Conservation (phyloP, 805 yeast species). For the Metschnikowia cerradonensis region DNA sequence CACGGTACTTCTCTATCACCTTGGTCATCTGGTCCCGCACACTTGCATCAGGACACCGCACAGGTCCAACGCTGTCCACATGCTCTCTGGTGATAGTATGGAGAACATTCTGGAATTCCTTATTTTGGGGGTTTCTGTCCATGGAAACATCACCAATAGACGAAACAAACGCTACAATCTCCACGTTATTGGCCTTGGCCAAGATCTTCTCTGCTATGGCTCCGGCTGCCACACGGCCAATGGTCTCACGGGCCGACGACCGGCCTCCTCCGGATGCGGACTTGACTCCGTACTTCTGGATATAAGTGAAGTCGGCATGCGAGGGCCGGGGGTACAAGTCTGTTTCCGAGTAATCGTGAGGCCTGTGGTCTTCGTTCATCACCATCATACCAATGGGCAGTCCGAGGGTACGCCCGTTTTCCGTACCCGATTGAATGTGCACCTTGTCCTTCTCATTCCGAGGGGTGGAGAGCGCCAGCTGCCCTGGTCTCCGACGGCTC, state of each 20-base stretch:
- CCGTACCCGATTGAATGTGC: conserved; percentile 91
- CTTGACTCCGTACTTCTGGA: conserved; percentile 85
- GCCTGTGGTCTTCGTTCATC: conserved; percentile 92
- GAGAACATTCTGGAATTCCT: conserved; percentile 62
- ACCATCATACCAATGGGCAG: conserved; percentile 95
- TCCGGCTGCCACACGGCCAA: conserved; percentile 98
- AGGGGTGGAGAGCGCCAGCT: conserved; percentile 87
- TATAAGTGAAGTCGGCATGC: conserved; percentile 94
- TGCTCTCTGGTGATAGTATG: conserved; percentile 79
- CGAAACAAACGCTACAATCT: conserved; percentile 95
- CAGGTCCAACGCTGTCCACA: conserved; percentile 84
- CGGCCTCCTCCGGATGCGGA: conserved; percentile 98
- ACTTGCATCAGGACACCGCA: conserved; percentile 83
- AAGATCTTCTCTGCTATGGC: conserved; percentile 95
- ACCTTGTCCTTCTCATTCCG: conserved; percentile 93
- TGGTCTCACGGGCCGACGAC: conserved; percentile 95
- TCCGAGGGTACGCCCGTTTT: conserved; percentile 84
- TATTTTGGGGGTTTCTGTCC: conserved; percentile 65
- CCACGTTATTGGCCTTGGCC: conserved; percentile 71
- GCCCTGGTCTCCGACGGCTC: conserved; percentile 97
- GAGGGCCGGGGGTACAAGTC: conserved; percentile 96
- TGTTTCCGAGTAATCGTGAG: conserved; percentile 92
- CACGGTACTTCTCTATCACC: conserved; percentile 83
- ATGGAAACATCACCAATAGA: conserved; percentile 80
- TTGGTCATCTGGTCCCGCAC: conserved; percentile 77